phyloP scores from a whole-genome alignment of 768 basidiomycete genomes.

The Amanita rubescens region DNA sequence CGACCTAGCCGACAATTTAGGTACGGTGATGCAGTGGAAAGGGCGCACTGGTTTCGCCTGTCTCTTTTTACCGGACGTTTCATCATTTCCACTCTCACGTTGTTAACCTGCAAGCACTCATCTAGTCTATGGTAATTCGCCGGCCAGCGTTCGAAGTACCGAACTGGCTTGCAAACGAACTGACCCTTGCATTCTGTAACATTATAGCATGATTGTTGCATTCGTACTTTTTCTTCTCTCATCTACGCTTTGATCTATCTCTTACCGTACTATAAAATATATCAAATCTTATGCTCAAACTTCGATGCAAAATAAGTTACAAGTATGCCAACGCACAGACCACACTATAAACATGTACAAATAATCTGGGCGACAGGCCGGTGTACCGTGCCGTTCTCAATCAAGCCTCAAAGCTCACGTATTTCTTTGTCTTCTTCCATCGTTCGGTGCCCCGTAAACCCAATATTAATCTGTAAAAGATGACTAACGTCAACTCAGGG shows the following conservation, averaged over 20 bases:
- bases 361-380: not conserved
- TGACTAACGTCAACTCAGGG: conserved; percentile 84
- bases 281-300: not conserved
- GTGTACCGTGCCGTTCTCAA: not conserved
- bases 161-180: not conserved
- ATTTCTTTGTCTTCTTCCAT: conserved; percentile 36
- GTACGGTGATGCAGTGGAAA: not conserved
- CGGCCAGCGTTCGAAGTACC: not conserved
- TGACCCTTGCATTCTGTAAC: conserved; percentile 3
- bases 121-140: not conserved
- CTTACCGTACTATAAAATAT: conserved; percentile 1
- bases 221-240: not conserved
- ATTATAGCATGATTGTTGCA: not conserved
- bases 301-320: too few relatives aligned
- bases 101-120: not conserved
- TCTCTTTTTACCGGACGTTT: not conserved
- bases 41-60: not conserved
- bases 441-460: conserved; percentile 80
- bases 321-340: conserved; percentile 2
- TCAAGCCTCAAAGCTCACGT: conserved; percentile 4
- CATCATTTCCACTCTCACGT: conserved; percentile 1
- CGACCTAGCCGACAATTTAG: not conserved
- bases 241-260: not conserved
- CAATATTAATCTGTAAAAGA: conserved; percentile 34
- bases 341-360: not conserved